phyloP scores from a whole-genome alignment of 1,139 yeast genomes.

The Candida sp. region DNA sequence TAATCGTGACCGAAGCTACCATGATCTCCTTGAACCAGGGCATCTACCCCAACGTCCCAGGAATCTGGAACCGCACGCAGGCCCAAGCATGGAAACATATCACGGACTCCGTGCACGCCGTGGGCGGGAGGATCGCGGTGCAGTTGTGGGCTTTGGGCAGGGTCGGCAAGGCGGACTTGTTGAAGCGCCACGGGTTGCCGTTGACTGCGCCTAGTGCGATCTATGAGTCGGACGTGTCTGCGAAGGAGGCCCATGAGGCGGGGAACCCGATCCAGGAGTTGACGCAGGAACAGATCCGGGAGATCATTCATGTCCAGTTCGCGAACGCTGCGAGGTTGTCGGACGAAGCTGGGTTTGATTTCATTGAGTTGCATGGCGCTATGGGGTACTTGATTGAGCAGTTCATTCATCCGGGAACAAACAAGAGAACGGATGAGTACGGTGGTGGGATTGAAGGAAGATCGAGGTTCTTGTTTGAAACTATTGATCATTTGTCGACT shows the following conservation, averaged over 20 bases:
- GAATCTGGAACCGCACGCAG: slow-evolving; percentile 54
- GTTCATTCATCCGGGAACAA: slow-evolving; percentile 49
- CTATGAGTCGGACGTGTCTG: slow-evolving; percentile 22
- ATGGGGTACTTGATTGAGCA: slow-evolving; percentile 71
- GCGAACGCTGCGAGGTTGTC: slow-evolving; percentile 49
- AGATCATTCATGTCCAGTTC: slow-evolving; percentile 33
- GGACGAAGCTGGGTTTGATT: slow-evolving; percentile 65
- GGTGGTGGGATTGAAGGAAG: slow-evolving; percentile 71
- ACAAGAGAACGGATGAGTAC: slow-evolving; percentile 57
- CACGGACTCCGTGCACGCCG: slow-evolving; percentile 27
- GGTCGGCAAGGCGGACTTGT: slow-evolving; percentile 43
- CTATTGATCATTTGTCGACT: slow-evolving; percentile 53
- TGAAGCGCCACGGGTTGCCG: slow-evolving; percentile 36
- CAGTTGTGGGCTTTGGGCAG: slow-evolving; percentile 71
- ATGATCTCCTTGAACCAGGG: slow-evolving; percentile 30
- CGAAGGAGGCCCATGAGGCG: slow-evolving; percentile 29
- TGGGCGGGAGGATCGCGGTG: slow-evolving; percentile 27
- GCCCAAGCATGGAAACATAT: slow-evolving; percentile 55
- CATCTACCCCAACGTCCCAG: slow-evolving; percentile 51
- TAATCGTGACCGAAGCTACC: slow-evolving; percentile 45
- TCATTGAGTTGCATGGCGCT: slow-evolving; percentile 69
- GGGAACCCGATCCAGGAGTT: slow-evolving; percentile 39
- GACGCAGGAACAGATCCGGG: slow-evolving; percentile 45
- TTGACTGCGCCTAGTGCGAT: slow-evolving; percentile 25
- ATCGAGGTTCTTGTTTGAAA: slow-evolving; percentile 58